Evolutionary conservation across 2,329 filamentous ascomycete genomes (phyloP).

Genomic region (Ramularia collo-cygni): DNA sequence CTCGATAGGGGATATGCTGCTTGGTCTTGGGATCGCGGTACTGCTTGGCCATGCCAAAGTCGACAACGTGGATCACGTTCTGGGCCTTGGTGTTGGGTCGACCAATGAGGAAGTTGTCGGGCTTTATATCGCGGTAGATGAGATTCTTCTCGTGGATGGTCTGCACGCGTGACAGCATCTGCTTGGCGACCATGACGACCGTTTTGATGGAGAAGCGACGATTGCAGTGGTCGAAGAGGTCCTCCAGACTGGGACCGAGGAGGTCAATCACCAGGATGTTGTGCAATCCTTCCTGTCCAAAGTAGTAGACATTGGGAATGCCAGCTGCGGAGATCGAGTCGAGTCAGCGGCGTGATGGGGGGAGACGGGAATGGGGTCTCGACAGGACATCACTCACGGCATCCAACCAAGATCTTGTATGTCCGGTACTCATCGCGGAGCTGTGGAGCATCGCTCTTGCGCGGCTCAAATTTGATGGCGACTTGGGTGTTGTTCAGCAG

Average conservation of each 20-base stretch:
- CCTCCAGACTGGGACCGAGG: conserved; percentile 87
- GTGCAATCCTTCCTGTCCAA: conserved; percentile 95
- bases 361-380: background rate
- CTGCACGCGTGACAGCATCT: conserved; percentile 93
- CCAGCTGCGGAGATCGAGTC: conserved; percentile 55
- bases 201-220: conserved; percentile 94
- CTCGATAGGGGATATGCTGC: conserved; percentile 95
- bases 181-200: conserved; percentile 97
- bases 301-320: conserved; percentile 99
- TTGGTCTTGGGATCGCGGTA: conserved; percentile 98
- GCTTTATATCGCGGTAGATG: conserved; percentile 98
- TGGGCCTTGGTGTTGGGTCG: conserved; percentile 86
- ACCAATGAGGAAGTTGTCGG: conserved; percentile 97
- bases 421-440: conserved; percentile 97
- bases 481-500: conserved; percentile 98
- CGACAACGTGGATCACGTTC: conserved; percentile 96
- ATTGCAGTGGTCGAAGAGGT: conserved; percentile 96
- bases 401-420: conserved; percentile 98
- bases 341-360: conserved; percentile 2
- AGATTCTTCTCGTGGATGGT: conserved; percentile 98
- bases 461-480: conserved; percentile 98
- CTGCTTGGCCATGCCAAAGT: conserved; percentile 99
- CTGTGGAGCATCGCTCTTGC: conserved; percentile 97
- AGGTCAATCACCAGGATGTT: conserved; percentile 98
- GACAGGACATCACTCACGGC: conserved; percentile 66